Evolutionary conservation across 2,329 filamentous ascomycete genomes (phyloP), one percentile per base, ranked within the genome.

Genomic region (Aspergillus texensis): DNA sequence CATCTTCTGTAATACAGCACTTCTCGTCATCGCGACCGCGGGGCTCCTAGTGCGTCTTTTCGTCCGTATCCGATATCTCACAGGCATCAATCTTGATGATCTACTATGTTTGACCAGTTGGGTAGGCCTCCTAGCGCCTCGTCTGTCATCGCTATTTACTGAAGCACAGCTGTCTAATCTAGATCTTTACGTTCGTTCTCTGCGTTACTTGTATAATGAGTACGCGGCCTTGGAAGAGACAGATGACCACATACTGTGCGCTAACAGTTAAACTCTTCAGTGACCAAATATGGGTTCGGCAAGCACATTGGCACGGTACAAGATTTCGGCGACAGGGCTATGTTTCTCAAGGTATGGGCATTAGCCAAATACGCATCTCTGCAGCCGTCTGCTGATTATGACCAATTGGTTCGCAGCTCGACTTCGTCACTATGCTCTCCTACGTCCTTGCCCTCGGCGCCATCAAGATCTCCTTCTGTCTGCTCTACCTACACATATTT

Each of bases 391-490:
- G 2, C 24, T 19, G 12, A 48, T 16, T 16, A 28, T 43, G 32
- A 46, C 26, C 3, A 4, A 12, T 28, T 1, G 1, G 1, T 34
- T 34, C 41, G 3, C 30, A 71, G 69, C 68, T 70, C 21, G 63
- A 70, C 36, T 71, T 68, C 14, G 66, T 69, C 34, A 64, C 67
- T 4, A 62, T 65, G 53, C 24, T 71, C 30, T 46, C 65, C 30
- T 70, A 77, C 45, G 65, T 77, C 16, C 68, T 75, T 50, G 69
- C 74, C 5, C 65, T 77, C 6, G 72, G 74, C 19, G 65, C 72
- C 21, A 69, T 81, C 69, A 72, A 72, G 24, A 54, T 65, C 3
- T 71, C 70, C 2, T 71, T 72, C 41, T 67, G 62, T 30, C 58
- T 72, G 19, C 68, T 72, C 21, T 72, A 72, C 36, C 64, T 71